A percentile compares a stretch with the other conserved stretches of the same genome.
Evolutionary conservation across 148 eudicot genomes (phyloP).

Genomic region (Hydrangea macrophylla): DNA sequence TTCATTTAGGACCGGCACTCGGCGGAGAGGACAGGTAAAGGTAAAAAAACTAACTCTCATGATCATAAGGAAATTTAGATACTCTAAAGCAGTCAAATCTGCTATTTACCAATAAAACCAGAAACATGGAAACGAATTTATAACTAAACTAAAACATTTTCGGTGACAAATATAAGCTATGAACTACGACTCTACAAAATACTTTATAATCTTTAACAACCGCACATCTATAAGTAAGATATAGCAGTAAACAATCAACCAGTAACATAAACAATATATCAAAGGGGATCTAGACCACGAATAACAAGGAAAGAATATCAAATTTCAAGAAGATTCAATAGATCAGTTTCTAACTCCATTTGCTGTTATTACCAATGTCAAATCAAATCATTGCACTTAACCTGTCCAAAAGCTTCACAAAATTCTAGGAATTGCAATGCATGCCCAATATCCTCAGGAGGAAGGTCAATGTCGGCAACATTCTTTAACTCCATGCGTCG

Average conservation of each 20-base stretch:
- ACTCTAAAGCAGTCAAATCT: neutral
- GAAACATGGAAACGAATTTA: neutral
- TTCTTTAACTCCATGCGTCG: slow-evolving; percentile 19
- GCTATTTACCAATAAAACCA: neutral
- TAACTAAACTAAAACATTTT: neutral
- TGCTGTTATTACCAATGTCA: too few species aligned
- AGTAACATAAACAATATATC: too few species aligned
- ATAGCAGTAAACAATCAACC: too few species aligned
- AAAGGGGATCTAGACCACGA: too few species aligned
- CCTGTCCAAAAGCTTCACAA: slow-evolving; percentile 31
- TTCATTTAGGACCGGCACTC: too few species aligned
- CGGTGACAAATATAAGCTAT: neutral
- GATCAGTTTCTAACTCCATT: neutral
- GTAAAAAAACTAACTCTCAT: too few species aligned
- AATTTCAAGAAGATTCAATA: neutral
- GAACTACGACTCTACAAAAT: too few species aligned
- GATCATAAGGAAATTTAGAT: neutral
- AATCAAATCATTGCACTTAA: slow-evolving; percentile 4
- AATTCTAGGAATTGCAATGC: slow-evolving; percentile 32
- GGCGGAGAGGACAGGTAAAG: too few species aligned
- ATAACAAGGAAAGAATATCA: neutral
- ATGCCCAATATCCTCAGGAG: slow-evolving; percentile 25
- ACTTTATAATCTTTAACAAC: too few species aligned
- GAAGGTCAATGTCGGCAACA: slow-evolving; percentile 24
- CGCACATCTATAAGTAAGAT: too few species aligned